phyloP scores from a whole-genome alignment of 2,329 filamentous ascomycete species.

The Trichoderma sp. region DNA sequence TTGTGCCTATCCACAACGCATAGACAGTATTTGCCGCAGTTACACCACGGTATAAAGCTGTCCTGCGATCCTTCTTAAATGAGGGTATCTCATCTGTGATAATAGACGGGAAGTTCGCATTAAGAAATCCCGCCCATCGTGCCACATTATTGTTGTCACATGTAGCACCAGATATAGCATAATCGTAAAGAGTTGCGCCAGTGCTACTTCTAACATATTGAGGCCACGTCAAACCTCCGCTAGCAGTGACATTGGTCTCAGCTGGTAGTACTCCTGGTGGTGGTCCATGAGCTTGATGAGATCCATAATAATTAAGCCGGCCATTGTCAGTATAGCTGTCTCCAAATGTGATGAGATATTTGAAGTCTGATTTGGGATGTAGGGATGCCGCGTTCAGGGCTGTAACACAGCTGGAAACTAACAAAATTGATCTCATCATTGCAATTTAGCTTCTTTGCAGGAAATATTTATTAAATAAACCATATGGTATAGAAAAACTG shows the following conservation, averaged over 20 bases:
- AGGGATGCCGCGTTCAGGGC: neutral
- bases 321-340: constrained; percentile 76
- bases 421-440: neutral
- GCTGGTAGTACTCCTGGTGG: neutral
- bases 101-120: constrained; percentile 59
- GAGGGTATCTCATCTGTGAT: constrained; percentile 59
- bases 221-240: constrained; percentile 67
- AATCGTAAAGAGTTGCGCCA: constrained; percentile 59
- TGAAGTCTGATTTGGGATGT: neutral
- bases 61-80: constrained; percentile 51
- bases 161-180: constrained; percentile 70
- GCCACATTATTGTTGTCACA: constrained; percentile 68
- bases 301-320: constrained; percentile 55
- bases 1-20: constrained; percentile 77
- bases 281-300: neutral
- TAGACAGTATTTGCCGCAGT: constrained; percentile 64
- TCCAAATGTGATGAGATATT: constrained; percentile 63
- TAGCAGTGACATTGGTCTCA: constrained; percentile 44
- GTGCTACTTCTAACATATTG: constrained; percentile 64
- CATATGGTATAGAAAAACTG: neutral
- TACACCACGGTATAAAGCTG: constrained; percentile 41
- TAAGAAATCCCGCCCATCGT: constrained; percentile 48
- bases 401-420: neutral
- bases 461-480: neutral
- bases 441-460: too few species aligned